These are phyloP conservation scores for Penicillium glabrum DNA, from an alignment of 2,329 filamentous ascomycete species.

Conservation along the genomic window DNA sequence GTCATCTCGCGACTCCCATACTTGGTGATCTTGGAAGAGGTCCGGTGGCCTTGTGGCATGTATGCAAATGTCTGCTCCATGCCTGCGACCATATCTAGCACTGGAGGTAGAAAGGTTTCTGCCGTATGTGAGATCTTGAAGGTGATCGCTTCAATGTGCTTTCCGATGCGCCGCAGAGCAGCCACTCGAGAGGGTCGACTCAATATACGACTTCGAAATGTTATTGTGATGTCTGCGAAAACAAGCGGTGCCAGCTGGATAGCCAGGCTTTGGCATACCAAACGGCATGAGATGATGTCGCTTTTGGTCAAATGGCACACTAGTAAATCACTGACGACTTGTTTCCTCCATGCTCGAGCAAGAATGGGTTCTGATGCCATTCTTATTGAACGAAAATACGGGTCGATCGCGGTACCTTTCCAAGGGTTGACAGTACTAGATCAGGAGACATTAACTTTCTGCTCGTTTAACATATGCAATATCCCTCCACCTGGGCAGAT, in stretches of 20 bases:
- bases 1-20: conserved; percentile 78
- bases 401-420: no score
- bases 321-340: conserved; percentile 36
- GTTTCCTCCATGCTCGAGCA: conserved; percentile 37
- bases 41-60: conserved; percentile 65
- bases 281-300: conserved; percentile 36
- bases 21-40: conserved; percentile 48
- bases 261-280: conserved; percentile 38
- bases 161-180: conserved; percentile 74
- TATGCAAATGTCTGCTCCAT: conserved; percentile 80
- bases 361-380: conserved; percentile 18
- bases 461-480: no score
- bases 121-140: conserved; percentile 75
- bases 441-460: no score
- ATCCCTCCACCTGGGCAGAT: no score
- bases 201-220: conserved; percentile 65
- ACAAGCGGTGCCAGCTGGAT: conserved; percentile 34
- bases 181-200: conserved; percentile 71
- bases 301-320: conserved; percentile 29
- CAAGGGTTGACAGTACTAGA: no score
- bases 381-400: background rate
- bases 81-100: conserved; percentile 74
- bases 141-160: conserved; percentile 73
- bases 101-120: conserved; percentile 81
- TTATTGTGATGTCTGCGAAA: conserved; percentile 47